A percentile compares a stretch with the other conserved stretches of the same genome.
phyloP scores from a whole-genome alignment of 1,139 yeast species.

The Magnusiomyces paraingens region DNA sequence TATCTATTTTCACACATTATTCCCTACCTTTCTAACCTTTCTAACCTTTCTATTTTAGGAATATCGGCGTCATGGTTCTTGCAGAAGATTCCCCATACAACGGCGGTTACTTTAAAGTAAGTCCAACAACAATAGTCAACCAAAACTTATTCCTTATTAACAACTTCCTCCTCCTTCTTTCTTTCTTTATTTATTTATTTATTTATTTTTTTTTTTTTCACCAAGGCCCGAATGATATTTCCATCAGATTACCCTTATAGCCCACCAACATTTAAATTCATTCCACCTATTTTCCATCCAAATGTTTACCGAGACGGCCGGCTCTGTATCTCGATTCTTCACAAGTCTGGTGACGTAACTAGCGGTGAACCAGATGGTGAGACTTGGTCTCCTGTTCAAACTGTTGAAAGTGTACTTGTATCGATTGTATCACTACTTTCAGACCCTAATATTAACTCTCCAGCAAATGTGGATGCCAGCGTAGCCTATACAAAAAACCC shows the following conservation, averaged over 20 bases:
- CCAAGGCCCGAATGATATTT: slow-evolving; percentile 77
- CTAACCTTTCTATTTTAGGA: slow-evolving; percentile 36
- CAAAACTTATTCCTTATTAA: background rate
- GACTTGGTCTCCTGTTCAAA: slow-evolving; percentile 91
- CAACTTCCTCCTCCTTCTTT: background rate
- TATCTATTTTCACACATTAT: background rate
- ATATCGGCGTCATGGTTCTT: slow-evolving; percentile 86
- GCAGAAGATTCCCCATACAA: slow-evolving; percentile 86
- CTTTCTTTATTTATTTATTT: no score
- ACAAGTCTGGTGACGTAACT: slow-evolving; percentile 82
- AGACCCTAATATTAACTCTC: slow-evolving; percentile 88
- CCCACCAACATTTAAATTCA: slow-evolving; percentile 87
- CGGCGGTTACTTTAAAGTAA: slow-evolving; percentile 80
- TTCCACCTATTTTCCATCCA: slow-evolving; percentile 94
- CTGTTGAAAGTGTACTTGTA: slow-evolving; percentile 84
- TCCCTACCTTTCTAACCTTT: background rate
- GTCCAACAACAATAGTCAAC: no score
- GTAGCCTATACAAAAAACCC: slow-evolving; percentile 84
- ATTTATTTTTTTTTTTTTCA: background rate
- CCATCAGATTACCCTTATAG: slow-evolving; percentile 86
- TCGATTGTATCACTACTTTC: slow-evolving; percentile 84
- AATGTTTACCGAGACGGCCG: slow-evolving; percentile 91
- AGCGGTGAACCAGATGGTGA: slow-evolving; percentile 86
- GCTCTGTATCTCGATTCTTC: slow-evolving; percentile 85
- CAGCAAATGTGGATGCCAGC: slow-evolving; percentile 96